Conservation (phyloP, 2,329 filamentous ascomycete species). For the Elsinoe australis region DNA sequence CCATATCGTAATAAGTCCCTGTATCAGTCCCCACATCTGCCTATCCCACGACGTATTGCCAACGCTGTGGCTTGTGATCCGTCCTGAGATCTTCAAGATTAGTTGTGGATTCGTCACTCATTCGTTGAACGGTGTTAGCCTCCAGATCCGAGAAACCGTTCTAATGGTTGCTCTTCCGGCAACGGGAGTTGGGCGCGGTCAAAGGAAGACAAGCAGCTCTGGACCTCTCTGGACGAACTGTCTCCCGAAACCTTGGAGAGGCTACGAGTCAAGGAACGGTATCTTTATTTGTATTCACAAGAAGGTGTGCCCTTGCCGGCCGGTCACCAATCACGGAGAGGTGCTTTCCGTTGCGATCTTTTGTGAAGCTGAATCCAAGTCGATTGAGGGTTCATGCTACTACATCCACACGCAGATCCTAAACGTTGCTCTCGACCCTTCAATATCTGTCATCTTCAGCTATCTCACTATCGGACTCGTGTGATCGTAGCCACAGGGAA, state of each 20-base stretch:
- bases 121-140: not conserved
- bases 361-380: no score
- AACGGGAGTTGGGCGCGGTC: conserved; percentile 4
- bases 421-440: no score
- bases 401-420: no score
- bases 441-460: not conserved
- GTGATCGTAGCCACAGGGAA: conserved; percentile 4
- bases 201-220: conserved; percentile 7
- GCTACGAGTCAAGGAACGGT: not conserved
- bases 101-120: not conserved
- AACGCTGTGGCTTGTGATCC: not conserved
- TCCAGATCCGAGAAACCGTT: not conserved
- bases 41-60: no score
- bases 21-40: no score
- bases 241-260: not conserved
- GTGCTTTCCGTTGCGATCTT: not conserved
- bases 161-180: not conserved
- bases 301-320: not conserved
- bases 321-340: not conserved
- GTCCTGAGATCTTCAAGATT: not conserved
- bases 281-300: not conserved
- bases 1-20: no score
- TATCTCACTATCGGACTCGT: not conserved
- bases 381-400: no score
- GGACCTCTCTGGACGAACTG: conserved; percentile 2